phyloP scores from a whole-genome alignment of 805 yeast species.

The Priceomyces medius region DNA sequence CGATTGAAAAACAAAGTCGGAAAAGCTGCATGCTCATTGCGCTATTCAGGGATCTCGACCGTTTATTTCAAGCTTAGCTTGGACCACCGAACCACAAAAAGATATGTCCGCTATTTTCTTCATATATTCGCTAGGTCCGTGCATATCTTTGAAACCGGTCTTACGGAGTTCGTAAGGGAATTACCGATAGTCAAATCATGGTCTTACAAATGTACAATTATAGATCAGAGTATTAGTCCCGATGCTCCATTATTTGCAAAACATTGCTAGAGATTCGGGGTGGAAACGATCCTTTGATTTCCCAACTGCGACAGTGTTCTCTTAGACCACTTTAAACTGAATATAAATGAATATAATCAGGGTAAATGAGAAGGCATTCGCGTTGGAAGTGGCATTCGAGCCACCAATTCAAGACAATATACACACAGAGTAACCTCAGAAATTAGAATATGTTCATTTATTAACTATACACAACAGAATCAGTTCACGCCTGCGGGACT shows the following conservation, averaged over 20 bases:
- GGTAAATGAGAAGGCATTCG: conserved; percentile 50
- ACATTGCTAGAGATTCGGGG: conserved; percentile 27
- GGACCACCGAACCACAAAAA: too few species aligned
- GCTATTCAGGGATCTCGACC: too few species aligned
- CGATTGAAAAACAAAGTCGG: too few species aligned
- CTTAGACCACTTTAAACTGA: conserved; percentile 47
- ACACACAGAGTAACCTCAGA: too few species aligned
- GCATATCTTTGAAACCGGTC: too few species aligned
- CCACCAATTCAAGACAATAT: background rate
- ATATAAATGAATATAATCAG: conserved; percentile 49
- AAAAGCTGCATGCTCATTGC: too few species aligned
- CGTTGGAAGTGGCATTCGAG: conserved; percentile 26
- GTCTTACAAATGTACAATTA: background rate
- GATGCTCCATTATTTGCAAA: conserved; percentile 5
- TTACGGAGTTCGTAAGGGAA: too few species aligned
- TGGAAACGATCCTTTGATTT: conserved; percentile 46
- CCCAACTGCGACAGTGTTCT: conserved; percentile 47
- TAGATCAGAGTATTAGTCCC: conserved; percentile 15
- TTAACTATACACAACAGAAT: background rate
- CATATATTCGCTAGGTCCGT: too few species aligned
- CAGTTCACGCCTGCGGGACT: background rate
- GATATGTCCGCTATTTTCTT: too few species aligned
- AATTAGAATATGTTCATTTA: too few species aligned
- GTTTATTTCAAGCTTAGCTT: too few species aligned
- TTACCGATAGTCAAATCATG: too few species aligned